Evolutionary conservation across 1,284 basidiomycete genomes (phyloP), one percentile per base, ranked within the genome.

Genomic region (Malassezia psittaci): DNA sequence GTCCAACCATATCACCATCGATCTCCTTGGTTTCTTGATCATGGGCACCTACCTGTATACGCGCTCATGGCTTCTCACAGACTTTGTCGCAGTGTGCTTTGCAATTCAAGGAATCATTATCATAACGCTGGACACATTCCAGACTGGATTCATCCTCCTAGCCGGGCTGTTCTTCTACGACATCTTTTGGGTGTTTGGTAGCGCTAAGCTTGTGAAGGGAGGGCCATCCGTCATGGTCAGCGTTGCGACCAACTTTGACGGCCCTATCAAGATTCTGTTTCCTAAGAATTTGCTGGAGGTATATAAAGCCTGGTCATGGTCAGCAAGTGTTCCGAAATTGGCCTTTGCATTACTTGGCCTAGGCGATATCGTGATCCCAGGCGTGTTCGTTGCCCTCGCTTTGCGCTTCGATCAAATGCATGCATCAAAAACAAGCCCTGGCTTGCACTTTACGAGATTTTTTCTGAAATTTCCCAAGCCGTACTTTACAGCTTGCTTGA

Each of bases 211-310:
- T 6, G 45, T 47, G 5, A 12, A 18, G 15, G 32, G 35, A 16
- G 64, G 64, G 21, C 68, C 69, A 12, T 65, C 69, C 11, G 70
- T 73, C 60, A 73, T 73, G 70, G 70, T 73, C 32, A 63, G 60
- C 63, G 93, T 96, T 0, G 93, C 93, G 1, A 90, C 86, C 35
- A 84, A 82, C 53, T 82, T 96, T 54, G 90, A 96, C 66, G 83
- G 86, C n/a, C 93, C 93, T 12, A 94, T 83, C 54, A 68, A 67
- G n/a, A 82, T 85, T 61, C 78, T 79, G 18, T 76, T 32, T 75
- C 77, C 41, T 77, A 76, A 39, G 76, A 80, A 66, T 52, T 54
- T 70, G 6, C 13, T 64, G 34, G 57, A 64, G 1, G 62, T 58
- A 1, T 5, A 63, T 5, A 16, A 24, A 16, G 59, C 62, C 18